A percentile compares a stretch with the other conserved stretches of the same genome.
Evolutionary conservation across 371 early-diverging fungal genomes (phyloP).

Genomic region (Rhizopus arrhizus): DNA sequence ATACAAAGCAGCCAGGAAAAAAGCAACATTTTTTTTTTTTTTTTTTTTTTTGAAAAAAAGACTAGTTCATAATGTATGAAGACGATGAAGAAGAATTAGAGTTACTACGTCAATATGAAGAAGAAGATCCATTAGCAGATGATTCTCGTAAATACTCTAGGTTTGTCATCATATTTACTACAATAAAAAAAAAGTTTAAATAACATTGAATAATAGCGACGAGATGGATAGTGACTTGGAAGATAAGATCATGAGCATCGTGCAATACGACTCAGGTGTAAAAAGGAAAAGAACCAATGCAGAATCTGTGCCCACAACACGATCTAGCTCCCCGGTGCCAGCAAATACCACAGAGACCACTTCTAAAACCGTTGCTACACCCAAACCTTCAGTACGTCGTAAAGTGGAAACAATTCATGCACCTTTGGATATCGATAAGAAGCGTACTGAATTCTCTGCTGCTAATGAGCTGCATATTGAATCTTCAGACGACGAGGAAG

Average conservation of each 20-base stretch:
- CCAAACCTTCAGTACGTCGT: neutral
- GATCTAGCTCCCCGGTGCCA: neutral
- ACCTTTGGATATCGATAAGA: neutral
- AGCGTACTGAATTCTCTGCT: conserved; percentile 9
- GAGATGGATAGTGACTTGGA: conserved; percentile 33
- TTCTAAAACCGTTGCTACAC: neutral
- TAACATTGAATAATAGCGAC: conserved; percentile 15
- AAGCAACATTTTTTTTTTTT: neutral
- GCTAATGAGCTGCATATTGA: conserved; percentile 1
- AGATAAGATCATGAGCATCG: conserved; percentile 31
- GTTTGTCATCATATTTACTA: neutral
- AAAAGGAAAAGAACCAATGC: conserved; percentile 1
- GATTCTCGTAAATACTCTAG: conserved; percentile 16
- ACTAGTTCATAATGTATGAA: conserved; percentile 10
- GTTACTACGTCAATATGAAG: conserved; percentile 25
- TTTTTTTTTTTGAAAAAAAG: neutral
- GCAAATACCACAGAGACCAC: neutral
- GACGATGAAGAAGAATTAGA: conserved; percentile 30
- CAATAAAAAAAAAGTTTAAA: no score
- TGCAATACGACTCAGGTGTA: conserved; percentile 18
- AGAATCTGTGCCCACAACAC: neutral
- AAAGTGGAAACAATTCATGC: conserved; percentile 8
- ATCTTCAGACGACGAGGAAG: neutral
- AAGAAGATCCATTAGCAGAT: conserved; percentile 7
- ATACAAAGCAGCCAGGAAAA: no score